These are phyloP conservation scores for Buxus sempervirens DNA, from an alignment of 164 flowering plant genomes.

Conservation along the genomic window DNA sequence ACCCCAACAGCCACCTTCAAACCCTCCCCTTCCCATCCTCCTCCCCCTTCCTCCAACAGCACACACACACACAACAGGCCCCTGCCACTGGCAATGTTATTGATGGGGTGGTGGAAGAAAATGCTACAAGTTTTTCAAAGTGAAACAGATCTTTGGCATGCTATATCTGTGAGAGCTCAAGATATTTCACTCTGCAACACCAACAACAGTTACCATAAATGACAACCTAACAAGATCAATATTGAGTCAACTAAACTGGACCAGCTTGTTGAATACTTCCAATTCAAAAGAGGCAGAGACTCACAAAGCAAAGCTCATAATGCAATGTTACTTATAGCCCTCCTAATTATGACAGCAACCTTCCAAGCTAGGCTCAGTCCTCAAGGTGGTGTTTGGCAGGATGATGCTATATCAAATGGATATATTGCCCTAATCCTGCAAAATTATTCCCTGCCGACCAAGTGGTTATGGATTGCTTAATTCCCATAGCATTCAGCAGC, in stretches of 20 bases:
- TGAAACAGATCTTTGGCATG: background rate
- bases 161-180: background rate
- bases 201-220: background rate
- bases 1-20: no score
- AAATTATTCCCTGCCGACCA: background rate
- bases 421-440: background rate
- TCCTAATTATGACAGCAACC: background rate
- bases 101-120: background rate
- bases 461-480: background rate
- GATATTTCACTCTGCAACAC: background rate
- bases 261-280: background rate
- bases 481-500: background rate
- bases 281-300: background rate
- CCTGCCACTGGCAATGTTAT: background rate
- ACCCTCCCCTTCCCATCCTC: no score
- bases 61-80: no score
- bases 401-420: no score
- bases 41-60: no score
- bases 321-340: background rate
- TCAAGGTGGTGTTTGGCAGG: background rate
- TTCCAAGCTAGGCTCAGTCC: background rate
- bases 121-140: background rate
- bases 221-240: background rate
- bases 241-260: background rate
- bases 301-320: background rate